Evolutionary conservation across 495 filamentous ascomycete species (phyloP).

Genomic region (Darksidea phi): DNA sequence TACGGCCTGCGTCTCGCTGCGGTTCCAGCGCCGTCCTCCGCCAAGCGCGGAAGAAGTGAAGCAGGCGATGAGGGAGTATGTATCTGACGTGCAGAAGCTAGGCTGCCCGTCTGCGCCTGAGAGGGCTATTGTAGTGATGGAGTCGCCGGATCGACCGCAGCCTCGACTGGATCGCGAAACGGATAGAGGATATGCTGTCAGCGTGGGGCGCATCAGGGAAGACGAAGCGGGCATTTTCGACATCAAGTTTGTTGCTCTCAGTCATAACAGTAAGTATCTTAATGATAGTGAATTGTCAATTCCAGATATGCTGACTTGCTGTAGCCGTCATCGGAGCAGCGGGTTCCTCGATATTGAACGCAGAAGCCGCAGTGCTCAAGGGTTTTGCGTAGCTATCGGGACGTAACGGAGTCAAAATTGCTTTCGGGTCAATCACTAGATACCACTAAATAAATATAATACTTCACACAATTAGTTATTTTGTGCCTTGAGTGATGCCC

Average conservation of each 20-base stretch:
- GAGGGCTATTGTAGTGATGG: slow-evolving; percentile 48
- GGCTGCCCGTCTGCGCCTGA: slow-evolving; percentile 46
- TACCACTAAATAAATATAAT: background rate
- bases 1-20: slow-evolving; percentile 46
- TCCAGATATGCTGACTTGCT: slow-evolving; percentile 18
- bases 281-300: background rate
- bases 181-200: slow-evolving; percentile 47
- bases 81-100: slow-evolving; percentile 44
- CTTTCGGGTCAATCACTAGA: background rate
- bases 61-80: slow-evolving; percentile 46
- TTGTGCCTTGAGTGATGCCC: too few species aligned
- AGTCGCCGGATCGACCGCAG: slow-evolving; percentile 47
- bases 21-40: slow-evolving; percentile 43
- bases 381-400: slow-evolving; percentile 52
- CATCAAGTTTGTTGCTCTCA: slow-evolving; percentile 49
- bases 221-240: slow-evolving; percentile 48
- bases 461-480: background rate
- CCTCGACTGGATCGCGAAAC: slow-evolving; percentile 47
- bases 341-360: slow-evolving; percentile 90
- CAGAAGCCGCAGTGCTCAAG: slow-evolving; percentile 87
- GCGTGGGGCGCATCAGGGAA: slow-evolving; percentile 46
- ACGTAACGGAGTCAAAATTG: background rate
- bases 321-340: slow-evolving; percentile 87
- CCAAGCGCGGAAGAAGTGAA: slow-evolving; percentile 46
- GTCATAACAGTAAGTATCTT: slow-evolving; percentile 55